These are phyloP conservation scores for Geotrichum australiense DNA, from an alignment of 1,139 yeast genomes.

Conservation along the genomic window DNA sequence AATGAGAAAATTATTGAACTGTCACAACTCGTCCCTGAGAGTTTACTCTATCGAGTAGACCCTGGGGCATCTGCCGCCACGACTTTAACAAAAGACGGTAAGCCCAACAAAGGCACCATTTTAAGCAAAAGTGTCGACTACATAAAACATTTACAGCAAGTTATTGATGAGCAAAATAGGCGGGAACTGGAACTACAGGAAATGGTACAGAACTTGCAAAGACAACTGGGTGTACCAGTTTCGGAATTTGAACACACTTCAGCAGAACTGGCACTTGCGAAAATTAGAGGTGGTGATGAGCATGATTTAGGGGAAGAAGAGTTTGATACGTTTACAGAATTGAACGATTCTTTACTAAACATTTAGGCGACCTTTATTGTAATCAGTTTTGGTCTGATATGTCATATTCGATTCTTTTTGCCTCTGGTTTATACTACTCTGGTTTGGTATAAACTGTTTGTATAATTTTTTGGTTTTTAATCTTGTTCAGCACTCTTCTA, in stretches of 20 bases:
- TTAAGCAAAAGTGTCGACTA: conserved; percentile 80
- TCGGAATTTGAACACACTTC: conserved; percentile 61
- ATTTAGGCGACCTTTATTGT: not conserved
- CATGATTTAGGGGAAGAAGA: conserved; percentile 67
- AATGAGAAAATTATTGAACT: conserved; percentile 85
- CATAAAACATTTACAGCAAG: conserved; percentile 62
- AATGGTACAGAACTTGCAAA: conserved; percentile 50
- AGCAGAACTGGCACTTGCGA: conserved; percentile 71
- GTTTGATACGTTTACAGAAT: conserved; percentile 1
- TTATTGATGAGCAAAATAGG: conserved; percentile 51
- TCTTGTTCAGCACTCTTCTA: too few relatives aligned
- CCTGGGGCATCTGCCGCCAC: conserved; percentile 11
- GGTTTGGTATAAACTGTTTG: too few relatives aligned
- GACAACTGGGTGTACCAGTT: conserved; percentile 37
- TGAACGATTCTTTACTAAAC: conserved; percentile 1
- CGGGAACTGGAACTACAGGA: conserved; percentile 69
- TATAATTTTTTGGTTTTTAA: too few relatives aligned
- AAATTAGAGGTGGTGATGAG: conserved; percentile 34
- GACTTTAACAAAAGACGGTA: conserved; percentile 70
- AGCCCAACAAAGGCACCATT: conserved; percentile 90
- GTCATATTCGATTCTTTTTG: not conserved
- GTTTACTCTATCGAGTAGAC: conserved; percentile 39
- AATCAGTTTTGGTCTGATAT: not conserved
- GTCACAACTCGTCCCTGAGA: conserved; percentile 60
- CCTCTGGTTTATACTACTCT: too few relatives aligned